Evolutionary conservation across 352 stramenopile species (phyloP).

Genomic region (Pseudoperonospora humuli): DNA sequence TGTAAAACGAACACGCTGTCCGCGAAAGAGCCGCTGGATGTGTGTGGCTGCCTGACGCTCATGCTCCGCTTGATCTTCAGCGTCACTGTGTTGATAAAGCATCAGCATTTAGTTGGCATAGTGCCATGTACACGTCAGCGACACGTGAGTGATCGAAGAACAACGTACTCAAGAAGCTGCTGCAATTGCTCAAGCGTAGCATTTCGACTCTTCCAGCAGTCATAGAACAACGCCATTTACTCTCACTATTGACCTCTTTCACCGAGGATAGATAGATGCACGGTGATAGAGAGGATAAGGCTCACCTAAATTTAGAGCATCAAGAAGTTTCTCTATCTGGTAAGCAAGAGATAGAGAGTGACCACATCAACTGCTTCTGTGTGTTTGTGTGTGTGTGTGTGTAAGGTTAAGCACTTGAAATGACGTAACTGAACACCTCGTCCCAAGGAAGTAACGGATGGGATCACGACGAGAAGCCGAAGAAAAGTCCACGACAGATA

Average conservation of each 20-base stretch:
- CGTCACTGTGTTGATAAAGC: constrained; percentile 28
- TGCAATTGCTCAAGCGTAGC: constrained; percentile 43
- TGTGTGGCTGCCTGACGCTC: constrained; percentile 37
- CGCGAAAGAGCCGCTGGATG: constrained; percentile 59
- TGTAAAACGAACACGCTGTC: constrained; percentile 38
- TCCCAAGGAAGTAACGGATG: constrained; percentile 32
- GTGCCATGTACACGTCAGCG: background rate
- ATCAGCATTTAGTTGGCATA: background rate
- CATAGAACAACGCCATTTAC: constrained; percentile 53
- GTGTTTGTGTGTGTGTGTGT: too few species aligned
- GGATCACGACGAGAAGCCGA: constrained; percentile 5
- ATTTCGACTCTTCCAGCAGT: constrained; percentile 46
- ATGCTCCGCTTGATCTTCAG: constrained; percentile 26
- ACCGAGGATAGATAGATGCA: background rate
- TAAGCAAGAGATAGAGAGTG: background rate
- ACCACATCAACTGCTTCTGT: background rate
- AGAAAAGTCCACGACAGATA: constrained; percentile 2
- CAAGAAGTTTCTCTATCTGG: constrained; percentile 1
- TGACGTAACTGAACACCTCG: constrained; percentile 16
- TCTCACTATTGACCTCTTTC: background rate
- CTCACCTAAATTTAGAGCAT: too few species aligned
- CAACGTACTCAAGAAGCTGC: constrained; percentile 37
- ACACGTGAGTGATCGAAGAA: background rate
- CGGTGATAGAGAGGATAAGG: too few species aligned
- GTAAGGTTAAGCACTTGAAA: constrained; percentile 23